A percentile compares a stretch with the other conserved stretches of the same genome.
Conservation (phyloP, 495 filamentous ascomycete species). For the Neurospora sp. region DNA sequence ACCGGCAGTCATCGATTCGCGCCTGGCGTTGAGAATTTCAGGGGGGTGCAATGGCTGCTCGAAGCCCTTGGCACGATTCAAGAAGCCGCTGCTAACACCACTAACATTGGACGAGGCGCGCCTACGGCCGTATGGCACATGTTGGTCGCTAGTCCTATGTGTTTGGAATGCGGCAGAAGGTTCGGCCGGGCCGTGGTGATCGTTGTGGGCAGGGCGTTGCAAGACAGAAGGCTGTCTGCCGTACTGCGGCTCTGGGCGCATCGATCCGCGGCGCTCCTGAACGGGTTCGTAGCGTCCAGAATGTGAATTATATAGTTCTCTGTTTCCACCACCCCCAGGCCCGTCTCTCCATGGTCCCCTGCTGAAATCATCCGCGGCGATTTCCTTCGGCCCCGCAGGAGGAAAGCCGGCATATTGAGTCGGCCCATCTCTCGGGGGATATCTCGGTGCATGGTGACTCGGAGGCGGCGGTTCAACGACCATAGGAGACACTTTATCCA, state of each 20-base stretch:
- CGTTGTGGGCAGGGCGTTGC: slow-evolving; percentile 49
- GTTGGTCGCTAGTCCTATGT: slow-evolving; percentile 56
- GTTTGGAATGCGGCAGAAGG: slow-evolving; percentile 89
- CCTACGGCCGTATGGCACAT: slow-evolving; percentile 63
- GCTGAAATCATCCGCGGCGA: slow-evolving; percentile 91
- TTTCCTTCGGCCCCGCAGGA: slow-evolving; percentile 53
- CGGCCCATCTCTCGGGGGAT: slow-evolving; percentile 19
- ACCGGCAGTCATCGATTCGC: slow-evolving; percentile 34
- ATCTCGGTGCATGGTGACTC: slow-evolving; percentile 15
- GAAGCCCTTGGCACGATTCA: slow-evolving; percentile 34
- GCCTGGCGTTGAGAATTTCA: slow-evolving; percentile 32
- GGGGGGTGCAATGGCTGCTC: slow-evolving; percentile 35
- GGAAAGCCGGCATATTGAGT: slow-evolving; percentile 24
- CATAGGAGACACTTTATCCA: slow-evolving; percentile 69
- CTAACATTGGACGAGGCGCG: slow-evolving; percentile 93
- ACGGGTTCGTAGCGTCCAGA: slow-evolving; percentile 93
- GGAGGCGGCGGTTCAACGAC: slow-evolving; percentile 29
- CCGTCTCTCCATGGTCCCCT: slow-evolving; percentile 66
- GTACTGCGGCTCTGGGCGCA: slow-evolving; percentile 41
- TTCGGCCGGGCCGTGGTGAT: slow-evolving; percentile 66
- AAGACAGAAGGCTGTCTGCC: slow-evolving; percentile 69
- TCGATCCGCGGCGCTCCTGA: slow-evolving; percentile 60
- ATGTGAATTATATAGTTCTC: slow-evolving; percentile 87
- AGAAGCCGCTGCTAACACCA: slow-evolving; percentile 69
- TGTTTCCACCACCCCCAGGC: slow-evolving; percentile 41